Evolutionary conservation across 2,329 filamentous ascomycete genomes (phyloP), one percentile per base, ranked within the genome.

Genomic region (Periconia sp.): DNA sequence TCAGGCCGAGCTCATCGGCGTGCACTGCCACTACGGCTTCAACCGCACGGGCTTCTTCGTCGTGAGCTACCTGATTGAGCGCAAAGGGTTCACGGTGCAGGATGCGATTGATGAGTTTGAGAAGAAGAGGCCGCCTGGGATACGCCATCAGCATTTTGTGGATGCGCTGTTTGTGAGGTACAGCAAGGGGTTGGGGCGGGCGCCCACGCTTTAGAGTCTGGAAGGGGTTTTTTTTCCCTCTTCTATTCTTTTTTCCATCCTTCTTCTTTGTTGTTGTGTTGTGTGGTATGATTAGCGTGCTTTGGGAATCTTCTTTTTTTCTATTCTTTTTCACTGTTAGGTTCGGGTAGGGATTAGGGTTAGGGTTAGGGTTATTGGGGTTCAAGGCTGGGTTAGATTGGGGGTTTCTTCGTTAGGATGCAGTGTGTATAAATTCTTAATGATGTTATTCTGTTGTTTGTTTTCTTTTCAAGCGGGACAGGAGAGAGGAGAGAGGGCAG

Each of bases 11-110:
- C 50, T 60, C 14, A 51, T 87, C 45, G 92, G 88, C 2, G 91
- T 96, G 0, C 93, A 97, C 71, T 97, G 93, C 66, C 93, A 97
- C 68, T 97, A 97, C 64, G 93, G 93, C 0, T 97, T 95, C 77
- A 97, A 97, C 71, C 84, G 92, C 19, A 97, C 93, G 0, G 93
- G 93, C 0, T 96, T 93, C 71, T 90, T 97, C 68, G 85, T 97
- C 47, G 88, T 91, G 31, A 91, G 87, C 66, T 97, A 97, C 68
- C 79, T 97, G n/a, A 87, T 97, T 14, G 92, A 97, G 76, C 81
- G 85, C 45, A 83, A 89, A 61, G 86, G 84, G 0, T 92, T 85
- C 65, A 78, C 77, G 19, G 83, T 96, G 1, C 83, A 89, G 64
- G 85, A 88, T 50, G 93, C 93, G 1, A 86, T 97, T 55, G 85